Evolutionary conservation across 495 filamentous ascomycete genomes (phyloP).

Genomic region (Penicillium longicatenatum): DNA sequence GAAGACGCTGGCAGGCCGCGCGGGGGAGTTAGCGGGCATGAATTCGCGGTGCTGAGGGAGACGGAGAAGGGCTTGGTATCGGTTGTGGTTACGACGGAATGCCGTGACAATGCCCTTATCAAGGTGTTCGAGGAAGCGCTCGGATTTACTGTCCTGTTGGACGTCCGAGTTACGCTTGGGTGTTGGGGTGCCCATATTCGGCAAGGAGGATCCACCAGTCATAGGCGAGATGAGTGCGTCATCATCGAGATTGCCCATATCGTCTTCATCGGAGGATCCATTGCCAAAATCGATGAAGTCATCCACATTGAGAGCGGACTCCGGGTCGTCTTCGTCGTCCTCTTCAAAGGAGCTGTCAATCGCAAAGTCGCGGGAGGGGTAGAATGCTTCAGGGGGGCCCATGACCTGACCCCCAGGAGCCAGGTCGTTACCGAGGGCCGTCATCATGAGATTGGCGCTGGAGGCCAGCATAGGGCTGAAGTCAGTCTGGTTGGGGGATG

Average conservation of each 20-base stretch:
- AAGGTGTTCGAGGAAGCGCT: conserved; percentile 66
- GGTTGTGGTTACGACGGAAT: conserved; percentile 77
- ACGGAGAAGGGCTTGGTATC: conserved; percentile 67
- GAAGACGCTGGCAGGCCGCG: conserved; percentile 50
- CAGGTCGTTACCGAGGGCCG: conserved; percentile 58
- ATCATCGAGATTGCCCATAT: conserved; percentile 43
- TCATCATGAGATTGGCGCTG: conserved; percentile 76
- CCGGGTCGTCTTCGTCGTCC: conserved; percentile 66
- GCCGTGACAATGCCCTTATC: conserved; percentile 71
- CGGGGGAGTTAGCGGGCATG: conserved; percentile 51
- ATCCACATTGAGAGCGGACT: conserved; percentile 63
- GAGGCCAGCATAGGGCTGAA: conserved; percentile 65
- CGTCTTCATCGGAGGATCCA: conserved; percentile 56
- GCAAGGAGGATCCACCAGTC: conserved; percentile 34
- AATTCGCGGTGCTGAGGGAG: conserved; percentile 57
- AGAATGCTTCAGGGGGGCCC: conserved; percentile 77
- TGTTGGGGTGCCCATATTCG: conserved; percentile 44
- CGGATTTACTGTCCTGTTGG: conserved; percentile 53
- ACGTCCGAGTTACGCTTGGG: conserved; percentile 53
- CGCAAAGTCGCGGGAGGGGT: conserved; percentile 62
- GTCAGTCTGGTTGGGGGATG: conserved; percentile 47
- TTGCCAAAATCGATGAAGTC: conserved; percentile 73
- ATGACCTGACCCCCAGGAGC: conserved; percentile 66
- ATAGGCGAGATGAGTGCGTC: conserved; percentile 40
- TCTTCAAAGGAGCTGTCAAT: conserved; percentile 56